Conservation (phyloP, 164 flowering plant genomes). For the Hamamelis virginiana region DNA sequence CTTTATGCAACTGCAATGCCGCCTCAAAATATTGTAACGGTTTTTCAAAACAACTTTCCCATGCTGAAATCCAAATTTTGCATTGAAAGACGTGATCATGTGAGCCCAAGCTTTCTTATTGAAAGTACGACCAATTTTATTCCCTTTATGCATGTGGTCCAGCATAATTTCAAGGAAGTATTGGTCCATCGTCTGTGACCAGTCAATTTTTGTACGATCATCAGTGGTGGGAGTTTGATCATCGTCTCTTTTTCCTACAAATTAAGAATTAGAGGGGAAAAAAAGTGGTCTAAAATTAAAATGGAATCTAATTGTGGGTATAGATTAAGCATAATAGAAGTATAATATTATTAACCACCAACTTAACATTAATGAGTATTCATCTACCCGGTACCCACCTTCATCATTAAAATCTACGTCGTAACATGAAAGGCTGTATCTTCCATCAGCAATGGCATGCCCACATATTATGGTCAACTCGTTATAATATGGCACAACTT, state of each 20-base stretch:
- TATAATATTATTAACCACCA: too few relatives aligned
- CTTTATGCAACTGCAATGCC: constrained; percentile 49
- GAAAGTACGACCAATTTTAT: constrained; percentile 48
- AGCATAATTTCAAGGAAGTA: constrained; percentile 63
- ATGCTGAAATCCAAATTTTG: constrained; percentile 46
- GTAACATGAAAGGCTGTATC: constrained; percentile 4
- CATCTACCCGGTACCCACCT: constrained; percentile 3
- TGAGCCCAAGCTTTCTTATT: constrained; percentile 54
- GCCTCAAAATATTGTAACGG: constrained; percentile 56
- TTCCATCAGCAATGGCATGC: constrained; percentile 17
- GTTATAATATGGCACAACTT: constrained; percentile 44
- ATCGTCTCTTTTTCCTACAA: too few relatives aligned
- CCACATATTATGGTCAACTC: constrained; percentile 46
- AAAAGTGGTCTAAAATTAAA: too few relatives aligned
- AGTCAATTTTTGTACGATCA: constrained; percentile 47
- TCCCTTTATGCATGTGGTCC: constrained; percentile 54
- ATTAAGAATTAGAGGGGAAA: too few relatives aligned
- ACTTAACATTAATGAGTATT: too few relatives aligned
- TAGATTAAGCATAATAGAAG: too few relatives aligned
- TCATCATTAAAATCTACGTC: neutral
- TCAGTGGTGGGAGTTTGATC: neutral
- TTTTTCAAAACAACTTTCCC: constrained; percentile 46
- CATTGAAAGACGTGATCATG: constrained; percentile 50
- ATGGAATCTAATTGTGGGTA: too few relatives aligned
- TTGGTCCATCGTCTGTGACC: constrained; percentile 66